phyloP scores from a whole-genome alignment of 331 rosid genomes.

The Acacia concinna region DNA sequence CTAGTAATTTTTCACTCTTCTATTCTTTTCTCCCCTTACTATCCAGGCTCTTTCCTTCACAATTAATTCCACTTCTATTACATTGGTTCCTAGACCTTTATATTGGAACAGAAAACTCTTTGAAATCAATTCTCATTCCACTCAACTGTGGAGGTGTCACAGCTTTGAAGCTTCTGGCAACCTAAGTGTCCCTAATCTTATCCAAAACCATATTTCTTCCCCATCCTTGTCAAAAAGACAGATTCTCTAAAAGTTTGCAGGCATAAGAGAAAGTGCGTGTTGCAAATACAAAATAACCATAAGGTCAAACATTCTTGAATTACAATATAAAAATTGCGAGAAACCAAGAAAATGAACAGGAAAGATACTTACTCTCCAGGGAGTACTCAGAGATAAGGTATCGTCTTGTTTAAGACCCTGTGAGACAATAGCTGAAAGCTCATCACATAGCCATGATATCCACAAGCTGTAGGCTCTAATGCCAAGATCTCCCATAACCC shows the following conservation, averaged over 20 bases:
- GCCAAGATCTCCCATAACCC: constrained; percentile 69
- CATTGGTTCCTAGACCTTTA: neutral
- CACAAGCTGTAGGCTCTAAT: constrained; percentile 82
- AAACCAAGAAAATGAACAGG: constrained; percentile 7
- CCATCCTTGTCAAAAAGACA: neutral
- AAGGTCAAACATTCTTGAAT: constrained; percentile 5
- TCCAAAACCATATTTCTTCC: neutral
- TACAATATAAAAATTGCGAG: neutral
- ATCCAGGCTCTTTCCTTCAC: neutral
- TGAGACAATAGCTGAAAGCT: constrained; percentile 64
- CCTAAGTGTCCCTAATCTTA: neutral
- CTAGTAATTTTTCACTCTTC: neutral
- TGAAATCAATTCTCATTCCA: neutral
- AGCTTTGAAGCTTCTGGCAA: neutral
- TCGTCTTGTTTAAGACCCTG: constrained; percentile 74
- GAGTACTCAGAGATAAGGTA: constrained; percentile 68
- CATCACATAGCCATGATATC: constrained; percentile 84
- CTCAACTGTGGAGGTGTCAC: neutral
- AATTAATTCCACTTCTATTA: neutral
- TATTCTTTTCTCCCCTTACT: neutral
- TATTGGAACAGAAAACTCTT: neutral
- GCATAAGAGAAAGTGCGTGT: neutral
- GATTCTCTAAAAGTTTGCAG: constrained; percentile 18
- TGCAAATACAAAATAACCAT: neutral
- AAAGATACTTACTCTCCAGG: constrained; percentile 68